Conservation (phyloP, 2,329 filamentous ascomycete genomes). For the Neofusicoccum kwambonambiense region DNA sequence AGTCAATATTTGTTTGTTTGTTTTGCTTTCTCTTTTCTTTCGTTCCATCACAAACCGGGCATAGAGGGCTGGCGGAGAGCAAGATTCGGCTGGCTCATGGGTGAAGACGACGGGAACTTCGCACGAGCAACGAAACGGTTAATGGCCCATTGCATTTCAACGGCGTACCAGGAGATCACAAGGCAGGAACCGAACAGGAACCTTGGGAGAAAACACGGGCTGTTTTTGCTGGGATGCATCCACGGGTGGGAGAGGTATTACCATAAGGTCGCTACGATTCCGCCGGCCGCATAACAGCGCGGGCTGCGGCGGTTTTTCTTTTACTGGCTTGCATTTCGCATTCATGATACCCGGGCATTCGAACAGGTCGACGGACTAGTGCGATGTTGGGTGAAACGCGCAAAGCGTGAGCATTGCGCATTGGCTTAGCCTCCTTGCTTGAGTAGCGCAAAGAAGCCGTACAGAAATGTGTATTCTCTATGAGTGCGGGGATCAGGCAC, state of each 20-base stretch:
- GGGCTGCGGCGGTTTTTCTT: neutral
- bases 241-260: neutral
- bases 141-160: conserved; percentile 11
- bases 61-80: neutral
- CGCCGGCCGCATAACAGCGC: neutral
- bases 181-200: neutral
- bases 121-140: conserved; percentile 1
- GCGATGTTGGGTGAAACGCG: conserved; percentile 9
- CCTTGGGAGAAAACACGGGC: neutral
- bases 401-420: neutral
- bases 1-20: neutral
- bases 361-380: conserved; percentile 8
- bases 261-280: neutral
- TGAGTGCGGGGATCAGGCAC: too few relatives aligned
- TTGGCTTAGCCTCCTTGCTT: conserved; percentile 3
- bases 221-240: neutral
- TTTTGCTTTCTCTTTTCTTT: neutral
- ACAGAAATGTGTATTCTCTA: neutral
- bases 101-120: neutral
- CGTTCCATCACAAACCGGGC: neutral
- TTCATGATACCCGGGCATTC: conserved; percentile 13
- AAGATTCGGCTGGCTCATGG: neutral
- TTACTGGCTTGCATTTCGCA: neutral
- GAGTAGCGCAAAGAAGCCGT: neutral
- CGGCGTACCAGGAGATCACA: neutral